Conservation (phyloP, 305 asterid species). For the Rubia occidens region DNA sequence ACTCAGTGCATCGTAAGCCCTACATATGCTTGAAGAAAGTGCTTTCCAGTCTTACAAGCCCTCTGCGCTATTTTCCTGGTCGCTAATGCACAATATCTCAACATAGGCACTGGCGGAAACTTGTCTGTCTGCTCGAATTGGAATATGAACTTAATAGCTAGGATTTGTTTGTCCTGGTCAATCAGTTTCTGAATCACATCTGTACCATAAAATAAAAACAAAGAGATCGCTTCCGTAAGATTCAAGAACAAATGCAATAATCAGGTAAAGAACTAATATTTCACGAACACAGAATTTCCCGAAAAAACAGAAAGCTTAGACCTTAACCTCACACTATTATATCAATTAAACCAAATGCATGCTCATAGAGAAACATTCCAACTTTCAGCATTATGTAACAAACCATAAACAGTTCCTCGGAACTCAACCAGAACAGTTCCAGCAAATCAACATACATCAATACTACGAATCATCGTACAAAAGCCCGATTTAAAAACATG, state of each 20-base stretch:
- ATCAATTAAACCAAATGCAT: too few species aligned
- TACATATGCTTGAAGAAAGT: constrained; percentile 42
- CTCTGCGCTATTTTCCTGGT: constrained; percentile 35
- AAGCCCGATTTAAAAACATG: too few species aligned
- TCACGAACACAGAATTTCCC: too few species aligned
- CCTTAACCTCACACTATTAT: too few species aligned
- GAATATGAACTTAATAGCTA: constrained; percentile 56
- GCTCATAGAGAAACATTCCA: too few species aligned
- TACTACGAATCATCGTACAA: too few species aligned
- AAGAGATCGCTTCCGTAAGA: background rate
- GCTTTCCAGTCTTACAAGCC: constrained; percentile 36
- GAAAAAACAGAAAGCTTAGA: too few species aligned
- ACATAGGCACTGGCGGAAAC: constrained; percentile 55
- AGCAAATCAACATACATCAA: background rate
- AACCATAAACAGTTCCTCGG: too few species aligned
- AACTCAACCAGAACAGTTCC: too few species aligned
- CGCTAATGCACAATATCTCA: constrained; percentile 37
- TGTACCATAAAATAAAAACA: constrained; percentile 22
- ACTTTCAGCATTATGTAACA: too few species aligned
- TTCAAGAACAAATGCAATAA: background rate
- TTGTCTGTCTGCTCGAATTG: constrained; percentile 46
- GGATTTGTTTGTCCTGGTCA: constrained; percentile 37
- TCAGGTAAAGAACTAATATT: too few species aligned
- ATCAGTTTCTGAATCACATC: constrained; percentile 52
- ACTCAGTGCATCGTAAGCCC: background rate